phyloP scores from a whole-genome alignment of 305 asterid species.

The Solanum hybrid region DNA sequence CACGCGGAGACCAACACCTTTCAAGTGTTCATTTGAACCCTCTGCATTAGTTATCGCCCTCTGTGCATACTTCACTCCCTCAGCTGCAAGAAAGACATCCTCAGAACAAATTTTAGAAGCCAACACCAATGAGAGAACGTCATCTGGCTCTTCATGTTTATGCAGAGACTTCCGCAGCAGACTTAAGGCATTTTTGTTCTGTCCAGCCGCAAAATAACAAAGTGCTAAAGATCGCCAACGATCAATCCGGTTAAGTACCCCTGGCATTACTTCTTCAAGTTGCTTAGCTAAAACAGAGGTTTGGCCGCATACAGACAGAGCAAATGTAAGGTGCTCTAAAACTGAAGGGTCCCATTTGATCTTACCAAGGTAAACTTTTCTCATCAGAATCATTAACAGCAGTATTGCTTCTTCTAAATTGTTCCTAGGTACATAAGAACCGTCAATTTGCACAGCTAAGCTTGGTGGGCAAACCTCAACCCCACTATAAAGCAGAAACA shows the following conservation, averaged over 20 bases:
- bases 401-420: conserved; percentile 91
- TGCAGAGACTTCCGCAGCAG: conserved; percentile 69
- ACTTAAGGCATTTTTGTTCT: conserved; percentile 53
- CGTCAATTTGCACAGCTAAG: conserved; percentile 77
- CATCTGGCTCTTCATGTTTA: conserved; percentile 77
- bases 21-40: conserved; percentile 55
- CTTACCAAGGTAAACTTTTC: conserved; percentile 76
- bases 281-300: conserved; percentile 75
- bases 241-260: conserved; percentile 58
- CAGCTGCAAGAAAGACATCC: conserved; percentile 66
- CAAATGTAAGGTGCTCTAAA: conserved; percentile 79
- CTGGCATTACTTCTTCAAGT: conserved; percentile 90
- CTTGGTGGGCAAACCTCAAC: conserved; percentile 83
- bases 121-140: conserved; percentile 56
- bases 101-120: conserved; percentile 83
- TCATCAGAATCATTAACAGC: conserved; percentile 83
- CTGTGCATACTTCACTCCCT: conserved; percentile 74
- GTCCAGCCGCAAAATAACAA: conserved; percentile 63
- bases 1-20: conserved; percentile 75
- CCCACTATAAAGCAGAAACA: conserved; percentile 81
- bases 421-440: conserved; percentile 80
- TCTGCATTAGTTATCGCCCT: conserved; percentile 55
- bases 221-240: conserved; percentile 87
- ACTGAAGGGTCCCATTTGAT: conserved; percentile 78
- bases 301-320: conserved; percentile 77